These are phyloP conservation scores for Aspergillus nanangensis DNA, from an alignment of 495 filamentous ascomycete species.

Conservation along the genomic window DNA sequence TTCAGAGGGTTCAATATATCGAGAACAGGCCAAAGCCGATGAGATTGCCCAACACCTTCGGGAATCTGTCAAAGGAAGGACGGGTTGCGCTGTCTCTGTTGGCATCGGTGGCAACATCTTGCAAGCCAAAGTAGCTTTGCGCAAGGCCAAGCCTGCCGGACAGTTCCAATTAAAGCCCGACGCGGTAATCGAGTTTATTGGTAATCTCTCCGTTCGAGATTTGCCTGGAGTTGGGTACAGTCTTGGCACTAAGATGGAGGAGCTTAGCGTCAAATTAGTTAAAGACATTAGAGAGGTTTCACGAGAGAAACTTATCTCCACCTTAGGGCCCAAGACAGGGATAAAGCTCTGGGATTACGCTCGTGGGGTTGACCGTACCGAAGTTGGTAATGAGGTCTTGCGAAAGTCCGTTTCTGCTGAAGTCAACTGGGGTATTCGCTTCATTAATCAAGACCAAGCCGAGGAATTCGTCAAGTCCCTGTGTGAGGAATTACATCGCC, in stretches of 20 bases:
- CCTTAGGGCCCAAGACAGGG: slow-evolving; percentile 86
- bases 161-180: slow-evolving; percentile 83
- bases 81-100: slow-evolving; percentile 85
- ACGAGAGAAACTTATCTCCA: slow-evolving; percentile 66
- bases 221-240: slow-evolving; percentile 88
- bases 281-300: slow-evolving; percentile 73
- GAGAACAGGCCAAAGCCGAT: slow-evolving; percentile 78
- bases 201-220: slow-evolving; percentile 67
- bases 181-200: slow-evolving; percentile 71
- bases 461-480: slow-evolving; percentile 85
- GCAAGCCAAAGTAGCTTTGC: slow-evolving; percentile 81
- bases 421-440: slow-evolving; percentile 97
- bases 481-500: slow-evolving; percentile 74
- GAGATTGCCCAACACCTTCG: slow-evolving; percentile 66
- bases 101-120: slow-evolving; percentile 91
- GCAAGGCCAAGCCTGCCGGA: slow-evolving; percentile 92
- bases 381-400: slow-evolving; percentile 75
- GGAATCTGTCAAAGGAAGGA: slow-evolving; percentile 62
- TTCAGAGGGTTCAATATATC: slow-evolving; percentile 68
- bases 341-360: slow-evolving; percentile 89
- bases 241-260: slow-evolving; percentile 77
- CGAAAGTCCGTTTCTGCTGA: slow-evolving; percentile 94
- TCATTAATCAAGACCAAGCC: slow-evolving; percentile 81
- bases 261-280: slow-evolving; percentile 77
- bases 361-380: slow-evolving; percentile 78